These are phyloP conservation scores for Henckelia pumila DNA, from an alignment of 257 asterid genomes.

Conservation along the genomic window DNA sequence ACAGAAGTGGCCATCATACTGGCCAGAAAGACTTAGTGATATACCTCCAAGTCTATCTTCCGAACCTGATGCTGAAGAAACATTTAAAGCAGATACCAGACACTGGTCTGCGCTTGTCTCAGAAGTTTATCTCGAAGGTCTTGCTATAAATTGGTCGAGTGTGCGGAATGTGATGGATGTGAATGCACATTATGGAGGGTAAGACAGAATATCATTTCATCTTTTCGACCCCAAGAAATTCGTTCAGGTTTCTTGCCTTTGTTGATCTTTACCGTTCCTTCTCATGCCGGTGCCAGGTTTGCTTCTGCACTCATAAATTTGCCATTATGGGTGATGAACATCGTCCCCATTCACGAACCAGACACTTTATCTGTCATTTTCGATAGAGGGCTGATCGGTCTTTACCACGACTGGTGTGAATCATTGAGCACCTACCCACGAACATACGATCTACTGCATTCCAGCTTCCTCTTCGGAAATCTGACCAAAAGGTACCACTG, in stretches of 20 bases:
- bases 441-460: slow-evolving; percentile 85
- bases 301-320: slow-evolving; percentile 71
- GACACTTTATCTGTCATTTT: slow-evolving; percentile 72
- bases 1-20: slow-evolving; percentile 69
- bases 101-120: slow-evolving; percentile 89
- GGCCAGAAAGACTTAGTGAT: slow-evolving; percentile 82
- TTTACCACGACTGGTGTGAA: slow-evolving; percentile 99
- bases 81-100: slow-evolving; percentile 58
- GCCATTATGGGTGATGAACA: slow-evolving; percentile 89
- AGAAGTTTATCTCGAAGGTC: slow-evolving; percentile 71
- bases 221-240: not conserved
- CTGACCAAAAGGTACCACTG: slow-evolving; percentile 60
- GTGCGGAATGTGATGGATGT: slow-evolving; percentile 89
- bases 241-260: not conserved
- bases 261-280: slow-evolving; percentile 5
- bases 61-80: slow-evolving; percentile 55
- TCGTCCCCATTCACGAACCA: slow-evolving; percentile 65
- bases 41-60: slow-evolving; percentile 57
- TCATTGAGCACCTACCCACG: slow-evolving; percentile 87
- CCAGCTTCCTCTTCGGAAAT: slow-evolving; percentile 73
- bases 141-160: slow-evolving; percentile 63
- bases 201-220: slow-evolving; percentile 28
- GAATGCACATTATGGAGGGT: slow-evolving; percentile 98
- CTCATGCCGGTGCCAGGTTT: slow-evolving; percentile 47
- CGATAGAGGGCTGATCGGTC: slow-evolving; percentile 87